These are phyloP conservation scores for Carpinus viminea DNA, from an alignment of 306 rosid genomes.

Conservation along the genomic window DNA sequence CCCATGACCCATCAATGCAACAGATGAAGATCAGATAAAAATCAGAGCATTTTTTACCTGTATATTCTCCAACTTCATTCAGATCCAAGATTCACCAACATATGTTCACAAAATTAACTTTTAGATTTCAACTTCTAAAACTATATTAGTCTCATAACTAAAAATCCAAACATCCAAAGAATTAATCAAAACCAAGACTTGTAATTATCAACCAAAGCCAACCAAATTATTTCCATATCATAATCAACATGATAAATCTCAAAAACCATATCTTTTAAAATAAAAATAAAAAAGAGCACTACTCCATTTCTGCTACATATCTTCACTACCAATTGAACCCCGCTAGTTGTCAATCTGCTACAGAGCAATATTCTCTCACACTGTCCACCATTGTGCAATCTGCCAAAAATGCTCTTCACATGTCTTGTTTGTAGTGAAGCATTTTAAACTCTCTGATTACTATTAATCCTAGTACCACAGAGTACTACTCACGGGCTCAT, in stretches of 20 bases:
- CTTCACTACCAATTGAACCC: background rate
- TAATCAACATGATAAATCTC: background rate
- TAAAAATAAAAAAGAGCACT: constrained; percentile 5
- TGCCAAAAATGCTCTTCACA: constrained; percentile 57
- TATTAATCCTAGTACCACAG: constrained; percentile 50
- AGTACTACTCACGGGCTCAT: constrained; percentile 66
- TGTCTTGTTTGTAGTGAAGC: constrained; percentile 74
- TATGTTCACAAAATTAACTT: background rate
- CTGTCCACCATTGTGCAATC: background rate
- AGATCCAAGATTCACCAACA: constrained; percentile 25
- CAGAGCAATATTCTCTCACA: background rate
- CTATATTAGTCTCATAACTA: background rate
- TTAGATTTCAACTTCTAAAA: background rate
- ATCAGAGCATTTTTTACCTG: background rate
- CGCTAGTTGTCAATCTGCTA: constrained; percentile 18
- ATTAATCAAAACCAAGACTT: too few species aligned
- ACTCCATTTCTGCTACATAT: background rate
- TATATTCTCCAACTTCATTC: constrained; percentile 14
- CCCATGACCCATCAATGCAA: background rate
- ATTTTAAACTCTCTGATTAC: constrained; percentile 40
- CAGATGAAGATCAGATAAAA: too few species aligned
- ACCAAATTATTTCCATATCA: background rate
- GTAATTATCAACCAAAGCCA: too few species aligned
- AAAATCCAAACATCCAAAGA: too few species aligned
- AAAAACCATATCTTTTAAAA: background rate